Evolutionary conservation across 257 asterid species (phyloP).

Genomic region (Verbascum thapsus): DNA sequence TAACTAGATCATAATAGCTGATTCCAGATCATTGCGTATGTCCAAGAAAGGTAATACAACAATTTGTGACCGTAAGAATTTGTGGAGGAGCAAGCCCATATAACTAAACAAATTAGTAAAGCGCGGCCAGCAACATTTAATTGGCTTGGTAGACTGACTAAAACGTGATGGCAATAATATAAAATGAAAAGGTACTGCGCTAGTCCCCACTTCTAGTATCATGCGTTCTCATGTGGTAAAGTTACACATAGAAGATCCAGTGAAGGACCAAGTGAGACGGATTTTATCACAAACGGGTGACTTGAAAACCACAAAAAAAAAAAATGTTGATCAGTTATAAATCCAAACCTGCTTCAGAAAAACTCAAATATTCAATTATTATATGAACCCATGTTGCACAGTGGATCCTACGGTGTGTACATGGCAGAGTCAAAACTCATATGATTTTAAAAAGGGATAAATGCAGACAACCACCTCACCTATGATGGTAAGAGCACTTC

Average conservation of each 20-base stretch:
- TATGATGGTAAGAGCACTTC: too few relatives aligned
- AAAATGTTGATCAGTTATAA: not conserved
- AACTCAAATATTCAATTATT: not conserved
- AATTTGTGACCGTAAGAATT: constrained; percentile 6
- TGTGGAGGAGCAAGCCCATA: not conserved
- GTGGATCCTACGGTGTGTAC: not conserved
- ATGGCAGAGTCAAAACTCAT: too few relatives aligned
- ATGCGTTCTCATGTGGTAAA: not conserved
- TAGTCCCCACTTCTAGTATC: constrained; percentile 3
- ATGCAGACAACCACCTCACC: too few relatives aligned
- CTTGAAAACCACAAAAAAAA: too few relatives aligned
- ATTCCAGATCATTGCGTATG: constrained; percentile 8
- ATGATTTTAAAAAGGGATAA: too few relatives aligned
- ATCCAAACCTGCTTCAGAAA: constrained; percentile 4
- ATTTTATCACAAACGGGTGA: too few relatives aligned
- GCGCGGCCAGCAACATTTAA: not conserved
- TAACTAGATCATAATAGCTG: not conserved
- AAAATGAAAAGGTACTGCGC: not conserved
- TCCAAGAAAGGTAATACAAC: not conserved
- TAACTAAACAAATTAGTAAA: not conserved
- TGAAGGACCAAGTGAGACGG: too few relatives aligned
- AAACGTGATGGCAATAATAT: too few relatives aligned
- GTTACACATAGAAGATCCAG: too few relatives aligned
- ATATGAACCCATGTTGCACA: not conserved
- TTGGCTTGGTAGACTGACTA: not conserved